phyloP scores from a whole-genome alignment of 495 filamentous ascomycete species.

The Thermochaetoides thermophila region DNA sequence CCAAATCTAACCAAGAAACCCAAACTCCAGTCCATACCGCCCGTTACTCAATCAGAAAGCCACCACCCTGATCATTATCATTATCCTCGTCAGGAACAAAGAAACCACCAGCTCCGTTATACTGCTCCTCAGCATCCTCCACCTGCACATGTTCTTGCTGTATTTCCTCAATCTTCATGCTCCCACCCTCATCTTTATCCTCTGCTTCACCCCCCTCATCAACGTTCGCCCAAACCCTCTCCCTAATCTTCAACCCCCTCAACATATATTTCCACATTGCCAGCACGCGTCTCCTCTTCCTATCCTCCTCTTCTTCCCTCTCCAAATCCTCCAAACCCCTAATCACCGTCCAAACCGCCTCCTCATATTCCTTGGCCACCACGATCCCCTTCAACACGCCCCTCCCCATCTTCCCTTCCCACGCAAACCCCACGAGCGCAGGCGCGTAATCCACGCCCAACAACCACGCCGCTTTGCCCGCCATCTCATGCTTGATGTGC shows the following conservation, averaged over 20 bases:
- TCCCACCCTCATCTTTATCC: conserved; percentile 7
- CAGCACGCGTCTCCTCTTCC: conserved; percentile 41
- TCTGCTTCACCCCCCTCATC: conserved; percentile 24
- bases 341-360: conserved; percentile 56
- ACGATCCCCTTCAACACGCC: conserved; percentile 65
- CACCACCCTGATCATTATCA: conserved; percentile 22
- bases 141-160: conserved; percentile 13
- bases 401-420: conserved; percentile 67
- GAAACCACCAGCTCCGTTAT: conserved; percentile 3
- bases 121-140: conserved; percentile 3
- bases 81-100: conserved; percentile 10
- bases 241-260: conserved; percentile 57
- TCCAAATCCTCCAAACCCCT: conserved; percentile 46
- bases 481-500: conserved; percentile 47
- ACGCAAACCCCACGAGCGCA: conserved; percentile 81
- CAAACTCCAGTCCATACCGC: too few species aligned
- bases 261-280: conserved; percentile 65
- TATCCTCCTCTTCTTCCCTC: conserved; percentile 40
- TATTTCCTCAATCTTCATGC: conserved; percentile 2
- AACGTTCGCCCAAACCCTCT: conserved; percentile 48
- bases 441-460: conserved; percentile 76
- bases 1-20: too few species aligned
- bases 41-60: conserved; percentile 20
- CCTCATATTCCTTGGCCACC: conserved; percentile 51
- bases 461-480: conserved; percentile 57